Base-by-base conservation (phyloP, 148 eudicot species). In the Rhododendron griersonianum region DNA sequence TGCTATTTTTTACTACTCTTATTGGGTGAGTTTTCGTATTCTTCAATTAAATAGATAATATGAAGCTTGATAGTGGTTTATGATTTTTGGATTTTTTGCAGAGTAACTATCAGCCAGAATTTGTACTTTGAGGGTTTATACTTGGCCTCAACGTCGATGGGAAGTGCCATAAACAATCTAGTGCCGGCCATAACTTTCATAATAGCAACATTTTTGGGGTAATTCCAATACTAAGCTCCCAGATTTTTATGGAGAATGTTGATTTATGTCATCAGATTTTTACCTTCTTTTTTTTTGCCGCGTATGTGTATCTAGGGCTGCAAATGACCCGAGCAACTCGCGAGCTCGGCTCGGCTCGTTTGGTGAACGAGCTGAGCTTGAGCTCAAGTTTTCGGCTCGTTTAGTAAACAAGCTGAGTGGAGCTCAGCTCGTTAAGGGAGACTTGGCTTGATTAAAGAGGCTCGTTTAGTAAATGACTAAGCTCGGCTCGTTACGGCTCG, bases 161-260 rank as follows among this genome's bases (percentile, higher is more conserved):
- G 90, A 87, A 94, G 94, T 90, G 96, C 99, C 57, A 88, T 90
- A 83, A 51, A 78, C 37, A 96, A 96, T 83, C 81, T 96, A 8
- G 83, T 87, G 76, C 98, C 99, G 5, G 99, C 95, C 16, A 73
- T 96, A 85, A 96, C 99, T 76, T 96, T 96, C 88, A 47, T 94
- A 55, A 80, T 91, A 15, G 95, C 99, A 51, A 88, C 92, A 39
- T 14, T 79, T 11, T 23, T 94, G 35, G 96, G 99, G 99, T 95
- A 92, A 84, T 48, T 25, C 1, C 4, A 53, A n/a, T 44, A n/a
- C n/a, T 5, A 5, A 63, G 7, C 37, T 33, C 33, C n/a, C 9
- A 23, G 30, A 63, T n/a, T 63, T 63, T 63, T n/a, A 23, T 23
- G 9, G 37, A 35, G 37, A 23, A 57, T 15, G 3, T 57, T 0